Base-by-base conservation (phyloP, 192 early-diverging fungal genomes). In the Podila epigama region DNA sequence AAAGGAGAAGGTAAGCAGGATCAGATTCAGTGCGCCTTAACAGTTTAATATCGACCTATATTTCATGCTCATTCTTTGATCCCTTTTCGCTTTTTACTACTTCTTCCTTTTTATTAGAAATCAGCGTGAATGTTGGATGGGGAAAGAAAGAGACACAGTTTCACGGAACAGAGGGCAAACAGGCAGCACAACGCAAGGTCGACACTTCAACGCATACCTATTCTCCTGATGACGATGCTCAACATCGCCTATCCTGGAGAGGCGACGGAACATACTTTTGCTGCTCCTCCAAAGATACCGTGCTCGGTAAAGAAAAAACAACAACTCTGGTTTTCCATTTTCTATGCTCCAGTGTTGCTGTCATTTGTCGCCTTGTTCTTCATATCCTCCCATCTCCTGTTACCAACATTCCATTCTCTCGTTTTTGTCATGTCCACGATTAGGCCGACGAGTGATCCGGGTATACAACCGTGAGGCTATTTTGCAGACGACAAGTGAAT, bases 111-210 rank as follows among this genome's bases (percentile, higher is more conserved):
- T 41, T 20, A 18, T 18, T 68, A 91, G 89, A 87, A 60, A 79
- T 81, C 27, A 87, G 83, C 13, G 91, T 96, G 12, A 88, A 84
- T 25, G 86, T 99, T n/a, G 97, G 97, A 40, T 99, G 97, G 97
- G 97, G 97, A 66, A 90, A 87, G 42, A 95, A 93, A 57, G 96
- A 97, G 75, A 99, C 97, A 12, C 97, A 99, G 70, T 99, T 98
- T 75, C 96, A 97, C 69, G 97, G 97, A 51, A 88, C 90, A 20
- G 91, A 83, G 52, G 95, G 93, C 58, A 95, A 97, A 73, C 60
- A 81, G 27, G 92, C 91, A 15, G 90, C 92, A 3, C 79, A 84
- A 60, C 71, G 79, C 68, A 86, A 83, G 58, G 63, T 68, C 7
- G 81, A 79, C 56, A 61, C 63, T 15, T 70, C 59, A 18, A 69